Evolutionary conservation across 805 yeast species (phyloP), one percentile per base, ranked within the genome.

Genomic region (Ascoidea asiatica): DNA sequence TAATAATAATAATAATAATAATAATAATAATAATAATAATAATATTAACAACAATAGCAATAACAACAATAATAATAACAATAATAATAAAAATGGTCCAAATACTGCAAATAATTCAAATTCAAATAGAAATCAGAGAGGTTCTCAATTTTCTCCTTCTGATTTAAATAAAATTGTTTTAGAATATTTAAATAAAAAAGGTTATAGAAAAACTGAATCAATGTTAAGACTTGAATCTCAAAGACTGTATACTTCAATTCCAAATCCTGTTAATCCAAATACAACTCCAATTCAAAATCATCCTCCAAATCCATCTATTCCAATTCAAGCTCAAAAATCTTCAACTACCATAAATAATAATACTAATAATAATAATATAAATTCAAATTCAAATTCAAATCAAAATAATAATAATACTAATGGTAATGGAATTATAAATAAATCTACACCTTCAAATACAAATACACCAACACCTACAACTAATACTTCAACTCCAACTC

Each of bases 191-290:
- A 83, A 80, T 59, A 90, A 92, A 56, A 88, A 89, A 60, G 99
- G 99, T 2, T 92, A 87, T 57, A 89, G 84, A 53, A 78, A 81
- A 52, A 90, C 98, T 0, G 99, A 92, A 60, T 88, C 95, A 2
- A 85, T 89, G 81, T 70, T 92, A 42, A 75, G 98, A 49, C 77
- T 88, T 49, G 99, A 92, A 59, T 43, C 47, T 38, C 47, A 46
- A 4, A 75, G 81, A 50, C 71, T 86, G 1, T n/a, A n/a, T n/a
- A n/a, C n/a, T n/a, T n/a, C n/a, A n/a, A n/a, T n/a, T n/a, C n/a
- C n/a, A n/a, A n/a, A n/a, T n/a, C n/a, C n/a, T n/a, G n/a, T 68
- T n/a, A 65, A 62, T 11, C 72, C 83, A 1, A 60, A 71, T 3
- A 71, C 61, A 53, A 66, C 69, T 1, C 39, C 41, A 4, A 40